Evolutionary conservation across 1,139 yeast genomes (phyloP), one percentile per base, ranked within the genome.

Genomic region (Arxiozyma telluris): DNA sequence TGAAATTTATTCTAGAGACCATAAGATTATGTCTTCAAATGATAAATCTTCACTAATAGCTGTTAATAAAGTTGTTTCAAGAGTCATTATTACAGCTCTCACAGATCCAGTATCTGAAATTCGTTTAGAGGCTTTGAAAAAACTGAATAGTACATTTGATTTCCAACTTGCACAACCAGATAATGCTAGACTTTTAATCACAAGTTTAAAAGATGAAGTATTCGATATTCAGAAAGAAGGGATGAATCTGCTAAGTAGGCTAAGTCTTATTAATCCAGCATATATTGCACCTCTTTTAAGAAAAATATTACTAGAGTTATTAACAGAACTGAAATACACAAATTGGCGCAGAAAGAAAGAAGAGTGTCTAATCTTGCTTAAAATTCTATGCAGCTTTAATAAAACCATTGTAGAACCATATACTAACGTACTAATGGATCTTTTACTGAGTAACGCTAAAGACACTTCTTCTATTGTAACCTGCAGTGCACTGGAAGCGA

Each of bases 131-230:
- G 90, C 94, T 0, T 73, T 94, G 54, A 78, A 78, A 51, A 79
- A 93, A 49, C 73, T 94, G 49, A 88, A 87, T 43, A 80, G 83
- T 2, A 78, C 79, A 55, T 86, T 93, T 64, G 97, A 93, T 64
- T 89, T 96, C 0, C 98, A 93, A 63, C 72, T 94, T 49, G 88
- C 97, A 0, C 98, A 93, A 68, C 96, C 96, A 0, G 96, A 87
- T 58, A 91, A 90, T 65, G 94, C 91, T 23, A 77, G 90, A 54
- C 71, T 91, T 34, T 73, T 94, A 42, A 88, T 93, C 64, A 87
- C 91, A 76, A 94, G 96, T 0, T 74, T 93, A 54, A 88, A 94
- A 65, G 99, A 94, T 70, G 98, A 91, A 67, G 81, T 81, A 1
- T 94, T 93, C 66, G 81, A 81, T 15, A 88, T 93, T 23, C 79